Evolutionary conservation across 208 protist genomes (phyloP), one percentile per base, ranked within the genome.

Genomic region (Crithidia fasciculata): DNA sequence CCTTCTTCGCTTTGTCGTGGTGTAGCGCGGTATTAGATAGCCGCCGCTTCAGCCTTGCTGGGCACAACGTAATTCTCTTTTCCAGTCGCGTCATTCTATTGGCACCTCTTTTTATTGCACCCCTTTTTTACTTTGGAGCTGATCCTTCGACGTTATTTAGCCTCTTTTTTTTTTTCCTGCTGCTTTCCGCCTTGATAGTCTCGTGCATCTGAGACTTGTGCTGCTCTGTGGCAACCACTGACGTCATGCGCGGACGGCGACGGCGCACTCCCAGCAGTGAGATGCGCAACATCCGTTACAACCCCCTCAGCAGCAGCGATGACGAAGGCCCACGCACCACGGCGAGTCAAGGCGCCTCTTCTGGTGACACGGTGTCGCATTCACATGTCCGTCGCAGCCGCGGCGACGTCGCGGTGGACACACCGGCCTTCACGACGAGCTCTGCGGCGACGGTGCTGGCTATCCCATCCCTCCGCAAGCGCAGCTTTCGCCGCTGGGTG

Each of bases 251-350:
- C 36, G 40, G 54, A 44, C 18, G 68, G 18, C 60, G 47, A 67
- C 49, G 52, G 2, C 64, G 47, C 50, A 65, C 67, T 15, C 18
- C 44, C 15, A 59, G 65, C 55, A 57, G 36, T 44, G 59, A 68
- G 60, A 73, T 79, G 66, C 45, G 67, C 43, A 53, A 50, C 16
- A 69, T 79, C 19, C 67, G 59, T 54, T 79, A 79, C 53, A 56
- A 62, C 50, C 16, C 55, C 9, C 50, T 74, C 39, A 66, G 47
- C 60, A 37, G 28, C 69, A 53, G 52, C 52, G 69, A 74, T 43
- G 8, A 44, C 18, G 52, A 69, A 4, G n/a, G 16, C 2, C 28
- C 6, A 18, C 43, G 37, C 64, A 37, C 8, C n/a, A 40, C 19
- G 16, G 40, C 9, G 3, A 56, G 5, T 39, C 40, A 28, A 3